These are phyloP conservation scores for Aspergillus intermedius DNA, from an alignment of 2,329 filamentous ascomycete genomes.

Conservation along the genomic window DNA sequence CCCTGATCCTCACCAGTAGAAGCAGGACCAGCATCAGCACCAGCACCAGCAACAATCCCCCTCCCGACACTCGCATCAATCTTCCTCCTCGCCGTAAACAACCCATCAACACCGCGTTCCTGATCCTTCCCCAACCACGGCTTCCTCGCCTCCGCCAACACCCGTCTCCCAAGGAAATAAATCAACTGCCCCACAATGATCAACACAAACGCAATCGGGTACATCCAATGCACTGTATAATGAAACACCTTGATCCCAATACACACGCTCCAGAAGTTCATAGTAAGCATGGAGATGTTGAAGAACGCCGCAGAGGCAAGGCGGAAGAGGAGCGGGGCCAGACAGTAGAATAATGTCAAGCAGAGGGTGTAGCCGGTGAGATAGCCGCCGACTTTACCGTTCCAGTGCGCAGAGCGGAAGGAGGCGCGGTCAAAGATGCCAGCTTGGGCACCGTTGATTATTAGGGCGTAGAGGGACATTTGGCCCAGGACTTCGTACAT, in stretches of 20 bases:
- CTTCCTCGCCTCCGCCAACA: slow-evolving; percentile 83
- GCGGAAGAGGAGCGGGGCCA: slow-evolving; percentile 81
- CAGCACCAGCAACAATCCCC: not conserved
- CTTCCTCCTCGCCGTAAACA: slow-evolving; percentile 79
- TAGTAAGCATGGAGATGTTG: slow-evolving; percentile 88
- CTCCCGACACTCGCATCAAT: slow-evolving; percentile 37
- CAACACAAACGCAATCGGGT: slow-evolving; percentile 89
- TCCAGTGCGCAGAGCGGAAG: slow-evolving; percentile 61
- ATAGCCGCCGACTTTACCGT: slow-evolving; percentile 67
- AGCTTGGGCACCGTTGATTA: slow-evolving; percentile 87
- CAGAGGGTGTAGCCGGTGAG: slow-evolving; percentile 83
- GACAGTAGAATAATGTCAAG: slow-evolving; percentile 76
- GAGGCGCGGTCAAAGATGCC: slow-evolving; percentile 80
- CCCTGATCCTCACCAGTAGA: too few relatives aligned
- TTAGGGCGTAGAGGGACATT: slow-evolving; percentile 76
- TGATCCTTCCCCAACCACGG: slow-evolving; percentile 90
- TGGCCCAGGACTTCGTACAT: slow-evolving; percentile 92
- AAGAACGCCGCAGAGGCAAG: slow-evolving; percentile 90
- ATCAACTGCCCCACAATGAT: slow-evolving; percentile 80
- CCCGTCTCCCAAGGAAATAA: slow-evolving; percentile 79
- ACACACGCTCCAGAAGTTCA: slow-evolving; percentile 94
- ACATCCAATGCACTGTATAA: slow-evolving; percentile 75
- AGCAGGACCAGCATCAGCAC: not conserved
- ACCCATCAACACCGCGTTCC: slow-evolving; percentile 68
- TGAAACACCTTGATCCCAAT: slow-evolving; percentile 85